A percentile compares a stretch with the other conserved stretches of the same genome.
Conservation (phyloP, 1,139 yeast genomes). For the Magnusiomyces magnusii region DNA sequence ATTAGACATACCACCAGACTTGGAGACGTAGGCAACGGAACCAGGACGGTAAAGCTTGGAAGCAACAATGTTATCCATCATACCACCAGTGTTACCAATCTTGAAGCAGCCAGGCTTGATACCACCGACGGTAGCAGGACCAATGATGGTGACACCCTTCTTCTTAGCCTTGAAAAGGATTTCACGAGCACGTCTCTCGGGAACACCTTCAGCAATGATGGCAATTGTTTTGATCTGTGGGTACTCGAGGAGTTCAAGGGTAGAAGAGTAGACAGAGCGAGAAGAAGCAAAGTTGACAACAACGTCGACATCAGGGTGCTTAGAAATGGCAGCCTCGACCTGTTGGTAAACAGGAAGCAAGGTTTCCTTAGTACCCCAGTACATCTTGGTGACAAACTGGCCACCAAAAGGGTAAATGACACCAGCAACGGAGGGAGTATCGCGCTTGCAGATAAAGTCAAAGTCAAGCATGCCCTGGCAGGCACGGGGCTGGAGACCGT, state of each 20-base stretch:
- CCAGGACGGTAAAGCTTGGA: slow-evolving; percentile 44
- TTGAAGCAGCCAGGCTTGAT: slow-evolving; percentile 45
- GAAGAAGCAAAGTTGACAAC: slow-evolving; percentile 44
- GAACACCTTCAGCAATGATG: slow-evolving; percentile 44
- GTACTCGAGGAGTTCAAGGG: slow-evolving; percentile 41
- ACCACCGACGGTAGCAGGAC: slow-evolving; percentile 45
- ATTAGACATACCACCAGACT: slow-evolving; percentile 45
- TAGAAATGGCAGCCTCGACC: slow-evolving; percentile 36
- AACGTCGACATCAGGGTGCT: slow-evolving; percentile 43
- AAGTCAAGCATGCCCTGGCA: slow-evolving; percentile 45
- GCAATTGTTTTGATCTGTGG: slow-evolving; percentile 43
- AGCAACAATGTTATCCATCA: slow-evolving; percentile 45
- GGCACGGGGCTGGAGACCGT: slow-evolving; percentile 41
- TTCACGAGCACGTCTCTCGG: slow-evolving; percentile 44
- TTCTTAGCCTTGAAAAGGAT: slow-evolving; percentile 39
- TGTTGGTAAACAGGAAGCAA: slow-evolving; percentile 41
- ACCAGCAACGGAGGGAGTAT: slow-evolving; percentile 43
- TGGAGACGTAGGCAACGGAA: slow-evolving; percentile 43
- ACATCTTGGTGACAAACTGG: slow-evolving; percentile 41
- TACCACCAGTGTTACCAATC: slow-evolving; percentile 45
- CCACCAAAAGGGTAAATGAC: slow-evolving; percentile 44
- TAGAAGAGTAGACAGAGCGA: slow-evolving; percentile 41
- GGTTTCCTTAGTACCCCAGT: slow-evolving; percentile 45
- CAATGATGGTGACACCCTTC: slow-evolving; percentile 42
- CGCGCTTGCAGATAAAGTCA: slow-evolving; percentile 42